phyloP scores from a whole-genome alignment of 352 stramenopile genomes.

The Phytophthora lateralis region DNA sequence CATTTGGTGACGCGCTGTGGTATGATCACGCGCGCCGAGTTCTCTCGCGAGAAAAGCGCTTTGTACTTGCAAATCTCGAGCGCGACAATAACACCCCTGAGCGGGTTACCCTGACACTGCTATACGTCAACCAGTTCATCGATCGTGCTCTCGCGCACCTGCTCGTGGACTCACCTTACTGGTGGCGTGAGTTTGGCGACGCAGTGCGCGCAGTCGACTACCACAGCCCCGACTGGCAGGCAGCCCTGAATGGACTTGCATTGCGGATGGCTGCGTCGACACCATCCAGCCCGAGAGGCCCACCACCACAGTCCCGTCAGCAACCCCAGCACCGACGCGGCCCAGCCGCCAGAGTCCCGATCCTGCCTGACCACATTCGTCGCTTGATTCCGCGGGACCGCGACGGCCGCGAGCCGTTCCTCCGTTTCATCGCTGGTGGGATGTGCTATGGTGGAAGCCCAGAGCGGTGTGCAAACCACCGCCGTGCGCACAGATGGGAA shows the following conservation, averaged over 20 bases:
- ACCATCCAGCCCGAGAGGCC: too few species aligned
- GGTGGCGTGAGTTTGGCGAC: neutral
- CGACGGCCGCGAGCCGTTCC: too few species aligned
- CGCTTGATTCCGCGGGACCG: too few species aligned
- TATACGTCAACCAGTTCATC: conserved; percentile 2
- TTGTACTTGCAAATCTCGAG: conserved; percentile 1
- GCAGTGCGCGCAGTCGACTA: neutral
- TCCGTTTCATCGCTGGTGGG: too few species aligned
- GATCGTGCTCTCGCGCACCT: neutral
- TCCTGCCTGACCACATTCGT: too few species aligned
- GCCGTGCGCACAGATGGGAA: neutral
- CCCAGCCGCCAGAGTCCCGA: too few species aligned
- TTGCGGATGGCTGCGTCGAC: too few species aligned
- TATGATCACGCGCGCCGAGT: conserved; percentile 4
- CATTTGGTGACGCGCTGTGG: conserved; percentile 2
- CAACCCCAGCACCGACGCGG: too few species aligned
- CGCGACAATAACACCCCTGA: conserved; percentile 1
- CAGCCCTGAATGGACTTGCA: neutral
- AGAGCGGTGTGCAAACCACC: conserved; percentile 1
- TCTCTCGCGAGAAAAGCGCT: neutral
- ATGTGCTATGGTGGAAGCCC: conserved; percentile 10
- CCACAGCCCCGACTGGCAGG: neutral
- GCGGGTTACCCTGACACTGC: neutral
- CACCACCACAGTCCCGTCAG: too few species aligned
- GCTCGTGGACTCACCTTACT: neutral